phyloP scores from a whole-genome alignment of 176 grass and related monocot genomes.

The Oryza longistaminata region DNA sequence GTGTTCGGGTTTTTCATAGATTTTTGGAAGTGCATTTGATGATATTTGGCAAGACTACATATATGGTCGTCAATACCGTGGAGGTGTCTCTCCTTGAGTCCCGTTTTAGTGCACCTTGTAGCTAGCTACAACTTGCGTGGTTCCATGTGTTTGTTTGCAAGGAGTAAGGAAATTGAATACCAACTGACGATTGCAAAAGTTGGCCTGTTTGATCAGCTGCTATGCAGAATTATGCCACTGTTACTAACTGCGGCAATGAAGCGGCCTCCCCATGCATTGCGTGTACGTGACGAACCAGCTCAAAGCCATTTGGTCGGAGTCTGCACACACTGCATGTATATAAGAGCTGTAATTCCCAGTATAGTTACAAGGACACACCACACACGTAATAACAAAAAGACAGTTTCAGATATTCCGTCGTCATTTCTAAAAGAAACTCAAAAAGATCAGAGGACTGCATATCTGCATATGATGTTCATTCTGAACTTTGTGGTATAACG shows the following conservation, averaged over 20 bases:
- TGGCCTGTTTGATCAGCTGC: neutral
- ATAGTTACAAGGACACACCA: neutral
- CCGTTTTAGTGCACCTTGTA: neutral
- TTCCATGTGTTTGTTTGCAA: neutral
- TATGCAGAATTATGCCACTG: neutral
- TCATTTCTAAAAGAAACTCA: neutral
- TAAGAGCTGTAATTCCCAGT: conserved; percentile 6
- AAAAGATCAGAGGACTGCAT: neutral
- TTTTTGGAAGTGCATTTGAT: too few relatives aligned
- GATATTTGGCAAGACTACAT: too few relatives aligned
- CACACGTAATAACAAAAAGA: neutral
- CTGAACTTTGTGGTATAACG: neutral
- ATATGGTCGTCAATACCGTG: too few relatives aligned
- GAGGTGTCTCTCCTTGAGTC: too few relatives aligned
- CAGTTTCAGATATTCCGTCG: neutral
- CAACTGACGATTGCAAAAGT: neutral
- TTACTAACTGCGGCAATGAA: neutral
- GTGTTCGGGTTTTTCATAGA: too few relatives aligned
- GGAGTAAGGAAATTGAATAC: neutral
- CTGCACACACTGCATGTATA: neutral
- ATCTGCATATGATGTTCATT: conserved; percentile 27
- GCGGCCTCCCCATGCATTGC: neutral
- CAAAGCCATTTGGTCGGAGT: neutral
- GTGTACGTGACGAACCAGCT: neutral
- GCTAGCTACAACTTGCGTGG: neutral